Conservation (phyloP, 2,329 filamentous ascomycete species). For the Nemania sp. region DNA sequence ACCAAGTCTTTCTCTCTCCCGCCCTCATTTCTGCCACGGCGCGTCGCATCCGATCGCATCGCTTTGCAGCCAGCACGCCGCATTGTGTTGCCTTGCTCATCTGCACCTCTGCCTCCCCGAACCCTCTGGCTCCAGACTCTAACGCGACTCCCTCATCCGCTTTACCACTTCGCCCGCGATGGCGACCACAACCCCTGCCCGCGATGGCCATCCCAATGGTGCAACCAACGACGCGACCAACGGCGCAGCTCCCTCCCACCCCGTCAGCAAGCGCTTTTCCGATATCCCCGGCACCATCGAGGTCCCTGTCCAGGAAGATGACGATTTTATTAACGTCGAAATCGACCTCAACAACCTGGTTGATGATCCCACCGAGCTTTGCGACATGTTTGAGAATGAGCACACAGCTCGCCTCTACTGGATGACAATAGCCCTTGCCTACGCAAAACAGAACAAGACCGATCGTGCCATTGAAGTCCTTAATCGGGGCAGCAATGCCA, state of each 20-base stretch:
- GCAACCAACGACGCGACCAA: slow-evolving; percentile 49
- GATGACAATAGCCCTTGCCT: slow-evolving; percentile 97
- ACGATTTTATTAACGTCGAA: slow-evolving; percentile 79
- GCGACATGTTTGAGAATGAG: slow-evolving; percentile 93
- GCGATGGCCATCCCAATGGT: slow-evolving; percentile 53
- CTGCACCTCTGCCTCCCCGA: neutral
- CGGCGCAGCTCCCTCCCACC: slow-evolving; percentile 42
- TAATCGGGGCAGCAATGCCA: slow-evolving; percentile 73
- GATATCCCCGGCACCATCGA: slow-evolving; percentile 69
- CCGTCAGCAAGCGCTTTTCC: slow-evolving; percentile 62
- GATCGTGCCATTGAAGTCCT: slow-evolving; percentile 80
- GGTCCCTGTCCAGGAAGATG: slow-evolving; percentile 66
- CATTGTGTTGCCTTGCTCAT: slow-evolving; percentile 6
- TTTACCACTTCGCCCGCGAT: slow-evolving; percentile 39
- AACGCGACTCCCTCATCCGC: neutral
- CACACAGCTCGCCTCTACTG: slow-evolving; percentile 89
- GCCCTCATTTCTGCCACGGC: neutral
- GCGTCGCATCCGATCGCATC: neutral
- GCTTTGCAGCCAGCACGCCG: neutral
- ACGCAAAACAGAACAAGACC: slow-evolving; percentile 92
- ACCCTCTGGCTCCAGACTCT: neutral
- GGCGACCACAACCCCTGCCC: slow-evolving; percentile 42
- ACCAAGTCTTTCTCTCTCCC: neutral
- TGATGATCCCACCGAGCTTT: slow-evolving; percentile 93
- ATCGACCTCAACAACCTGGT: slow-evolving; percentile 89